Base-by-base conservation (phyloP, 208 protist species). In the Crithidia sp. region DNA sequence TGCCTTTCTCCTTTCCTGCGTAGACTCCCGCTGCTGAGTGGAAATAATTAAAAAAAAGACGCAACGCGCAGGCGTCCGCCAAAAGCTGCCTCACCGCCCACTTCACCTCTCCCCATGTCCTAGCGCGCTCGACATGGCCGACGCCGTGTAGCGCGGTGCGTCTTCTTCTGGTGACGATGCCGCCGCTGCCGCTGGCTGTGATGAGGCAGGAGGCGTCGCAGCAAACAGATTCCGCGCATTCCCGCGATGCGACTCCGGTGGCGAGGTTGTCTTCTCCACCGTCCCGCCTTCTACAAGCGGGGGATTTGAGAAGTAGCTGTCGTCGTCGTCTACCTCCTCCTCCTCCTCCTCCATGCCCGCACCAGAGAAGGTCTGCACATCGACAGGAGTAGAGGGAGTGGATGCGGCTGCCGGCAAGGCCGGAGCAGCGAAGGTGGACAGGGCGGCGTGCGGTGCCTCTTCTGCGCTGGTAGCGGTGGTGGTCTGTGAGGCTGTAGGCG, bases 231-330 rank as follows among this genome's bases (percentile, higher is more conserved):
- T 61, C 12, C 56, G 52, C 5, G 49, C 17, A 17, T 16, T 7
- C 19, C 16, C 4, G 3, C 28, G 54, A 2, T 19, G 65, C 65
- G 28, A 7, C 10, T 61, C 65, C 40, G 65, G 53, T 12, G 65
- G 65, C 65, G 65, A 61, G 6, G 7, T n/a, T 17, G 14, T 53
- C 53, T 61, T 70, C 65, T 70, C 65, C 54, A 70, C 65, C 17
- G 65, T 70, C 19, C 65, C 65, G 19, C 53, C 65, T 39, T 28
- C 53, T 41, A 70, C 53, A 41, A 43, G 50, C 1, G 65, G 57
- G 9, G 68, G 57, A 4, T 14, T 45, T 5, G 47, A 58, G 9
- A 39, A 68, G 40, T 59, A 59, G 4, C 16, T 58, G 50, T 68
- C 50, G 19, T 66, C 54, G 17, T 17, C 50, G 8, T 52, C 44